phyloP scores from a whole-genome alignment of 2,329 filamentous ascomycete genomes.

The Cytospora piceicola region DNA sequence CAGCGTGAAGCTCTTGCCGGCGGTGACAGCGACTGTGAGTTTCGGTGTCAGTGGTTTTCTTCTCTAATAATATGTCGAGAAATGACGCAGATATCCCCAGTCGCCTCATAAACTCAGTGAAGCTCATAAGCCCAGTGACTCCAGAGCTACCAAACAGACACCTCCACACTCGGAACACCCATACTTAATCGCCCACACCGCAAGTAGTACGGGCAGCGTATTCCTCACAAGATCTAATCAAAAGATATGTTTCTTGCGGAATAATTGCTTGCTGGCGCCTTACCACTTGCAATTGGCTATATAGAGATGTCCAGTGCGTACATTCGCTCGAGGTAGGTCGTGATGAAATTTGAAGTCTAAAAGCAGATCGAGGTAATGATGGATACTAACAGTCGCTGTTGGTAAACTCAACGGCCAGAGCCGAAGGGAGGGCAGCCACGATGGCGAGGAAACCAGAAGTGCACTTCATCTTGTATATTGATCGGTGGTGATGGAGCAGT shows the following conservation, averaged over 20 bases:
- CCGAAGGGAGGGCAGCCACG: constrained; percentile 41
- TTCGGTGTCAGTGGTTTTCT: constrained; percentile 38
- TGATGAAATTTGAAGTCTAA: not conserved
- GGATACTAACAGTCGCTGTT: constrained; percentile 35
- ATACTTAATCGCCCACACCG: not conserved
- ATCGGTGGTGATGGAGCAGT: constrained; percentile 21
- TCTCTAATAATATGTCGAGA: not conserved
- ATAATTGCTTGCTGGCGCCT: not conserved
- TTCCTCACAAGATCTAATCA: not conserved
- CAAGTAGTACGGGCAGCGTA: not conserved
- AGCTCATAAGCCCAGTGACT: not conserved
- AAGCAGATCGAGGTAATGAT: not conserved
- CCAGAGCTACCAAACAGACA: not conserved
- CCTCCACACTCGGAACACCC: not conserved
- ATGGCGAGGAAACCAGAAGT: constrained; percentile 41
- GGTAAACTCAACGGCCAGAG: constrained; percentile 38
- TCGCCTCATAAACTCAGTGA: not conserved
- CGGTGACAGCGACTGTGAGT: constrained; percentile 35
- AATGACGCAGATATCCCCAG: not conserved
- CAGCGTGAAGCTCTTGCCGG: constrained; percentile 48
- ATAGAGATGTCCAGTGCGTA: not conserved
- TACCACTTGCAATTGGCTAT: not conserved
- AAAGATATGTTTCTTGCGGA: not conserved
- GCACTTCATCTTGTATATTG: constrained; percentile 48
- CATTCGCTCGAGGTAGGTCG: not conserved